phyloP scores from a whole-genome alignment of 1,284 basidiomycete species.

The Naganishia cerealis region DNA sequence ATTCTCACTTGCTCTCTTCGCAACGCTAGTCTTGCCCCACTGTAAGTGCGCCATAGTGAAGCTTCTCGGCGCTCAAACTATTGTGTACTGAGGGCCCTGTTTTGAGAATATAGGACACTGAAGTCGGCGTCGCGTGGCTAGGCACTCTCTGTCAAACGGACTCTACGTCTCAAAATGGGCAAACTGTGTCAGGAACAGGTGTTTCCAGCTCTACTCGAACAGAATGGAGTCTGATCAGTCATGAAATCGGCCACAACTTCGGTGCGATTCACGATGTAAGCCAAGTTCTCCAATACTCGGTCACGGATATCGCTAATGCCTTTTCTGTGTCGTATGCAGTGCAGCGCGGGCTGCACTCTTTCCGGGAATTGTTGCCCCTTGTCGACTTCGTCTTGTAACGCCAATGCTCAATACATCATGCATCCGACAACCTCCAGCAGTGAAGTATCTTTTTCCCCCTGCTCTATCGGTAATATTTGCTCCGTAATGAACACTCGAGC shows the following conservation, averaged over 20 bases:
- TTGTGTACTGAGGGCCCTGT: not conserved
- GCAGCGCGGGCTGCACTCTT: conserved; percentile 65
- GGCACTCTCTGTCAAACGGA: conserved; percentile 69
- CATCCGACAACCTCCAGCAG: conserved; percentile 68
- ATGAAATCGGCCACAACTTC: conserved; percentile 86
- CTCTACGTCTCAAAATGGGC: conserved; percentile 57
- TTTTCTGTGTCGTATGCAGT: conserved; percentile 54
- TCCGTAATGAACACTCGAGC: conserved; percentile 43
- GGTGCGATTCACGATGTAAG: conserved; percentile 77
- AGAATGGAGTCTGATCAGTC: conserved; percentile 73
- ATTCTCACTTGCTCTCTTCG: conserved; percentile 35
- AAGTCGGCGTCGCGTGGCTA: conserved; percentile 89
- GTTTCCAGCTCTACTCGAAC: conserved; percentile 68
- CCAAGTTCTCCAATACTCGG: conserved; percentile 36
- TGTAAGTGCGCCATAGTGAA: conserved; percentile 1
- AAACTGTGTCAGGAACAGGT: conserved; percentile 74
- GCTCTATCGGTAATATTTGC: conserved; percentile 85
- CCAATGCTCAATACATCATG: conserved; percentile 72
- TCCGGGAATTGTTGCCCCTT: conserved; percentile 70
- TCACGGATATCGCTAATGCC: not conserved
- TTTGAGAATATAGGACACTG: conserved; percentile 48
- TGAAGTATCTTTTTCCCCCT: conserved; percentile 72
- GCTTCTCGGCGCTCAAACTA: not conserved
- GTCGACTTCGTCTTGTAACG: conserved; percentile 64
- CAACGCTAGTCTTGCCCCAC: conserved; percentile 35